A percentile compares a stretch with the other conserved stretches of the same genome.
Conservation (phyloP, 352 stramenopile genomes). For the Phytophthora tubulina region DNA sequence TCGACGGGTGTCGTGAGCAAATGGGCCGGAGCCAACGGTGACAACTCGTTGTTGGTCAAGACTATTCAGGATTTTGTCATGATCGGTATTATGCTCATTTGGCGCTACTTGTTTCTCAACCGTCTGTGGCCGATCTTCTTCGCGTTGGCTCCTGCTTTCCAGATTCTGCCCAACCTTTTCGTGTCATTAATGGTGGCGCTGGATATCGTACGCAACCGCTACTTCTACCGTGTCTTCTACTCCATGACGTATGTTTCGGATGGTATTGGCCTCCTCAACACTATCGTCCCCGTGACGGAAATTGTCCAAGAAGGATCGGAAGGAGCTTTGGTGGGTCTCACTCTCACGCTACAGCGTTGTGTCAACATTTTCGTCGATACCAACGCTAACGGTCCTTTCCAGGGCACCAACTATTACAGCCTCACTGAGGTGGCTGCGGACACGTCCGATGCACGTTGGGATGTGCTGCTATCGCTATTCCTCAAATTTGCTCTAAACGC, state of each 20-base stretch:
- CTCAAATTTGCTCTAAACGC: constrained; percentile 67
- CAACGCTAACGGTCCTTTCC: constrained; percentile 55
- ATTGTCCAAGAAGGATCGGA: constrained; percentile 77
- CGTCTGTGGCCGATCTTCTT: constrained; percentile 67
- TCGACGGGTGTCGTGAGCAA: constrained; percentile 49
- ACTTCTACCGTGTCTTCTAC: constrained; percentile 68
- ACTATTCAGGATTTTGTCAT: constrained; percentile 64
- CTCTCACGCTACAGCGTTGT: constrained; percentile 64
- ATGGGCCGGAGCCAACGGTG: constrained; percentile 50
- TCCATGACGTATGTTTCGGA: constrained; percentile 60
- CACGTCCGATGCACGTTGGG: constrained; percentile 43
- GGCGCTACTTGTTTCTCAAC: constrained; percentile 72
- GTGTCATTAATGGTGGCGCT: constrained; percentile 52
- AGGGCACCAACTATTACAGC: constrained; percentile 61
- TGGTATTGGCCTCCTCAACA: constrained; percentile 63
- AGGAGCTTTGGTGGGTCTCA: constrained; percentile 66
- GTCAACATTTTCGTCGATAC: constrained; percentile 71
- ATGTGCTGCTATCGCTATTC: constrained; percentile 64
- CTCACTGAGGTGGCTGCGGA: constrained; percentile 42
- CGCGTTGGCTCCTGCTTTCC: constrained; percentile 55
- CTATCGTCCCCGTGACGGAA: constrained; percentile 69
- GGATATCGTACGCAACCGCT: constrained; percentile 58
- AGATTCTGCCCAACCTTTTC: constrained; percentile 62
- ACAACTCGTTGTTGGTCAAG: constrained; percentile 60
- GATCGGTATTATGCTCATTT: constrained; percentile 61